phyloP scores from a whole-genome alignment of 805 yeast species.

The Candida sithepensis region DNA sequence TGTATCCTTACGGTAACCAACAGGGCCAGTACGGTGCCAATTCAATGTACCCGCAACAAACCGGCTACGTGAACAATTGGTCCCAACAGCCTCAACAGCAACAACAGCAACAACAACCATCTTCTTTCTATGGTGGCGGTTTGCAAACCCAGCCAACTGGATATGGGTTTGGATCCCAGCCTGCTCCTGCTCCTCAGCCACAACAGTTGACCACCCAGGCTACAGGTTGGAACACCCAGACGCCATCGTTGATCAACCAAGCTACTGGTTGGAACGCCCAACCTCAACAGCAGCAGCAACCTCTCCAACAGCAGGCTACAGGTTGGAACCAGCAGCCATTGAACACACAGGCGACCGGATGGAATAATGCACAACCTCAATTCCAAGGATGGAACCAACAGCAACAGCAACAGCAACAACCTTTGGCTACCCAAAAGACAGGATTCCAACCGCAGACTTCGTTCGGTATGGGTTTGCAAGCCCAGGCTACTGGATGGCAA shows the following conservation, averaged over 20 bases:
- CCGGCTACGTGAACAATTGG: constrained; percentile 19
- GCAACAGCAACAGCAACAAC: constrained; percentile 16
- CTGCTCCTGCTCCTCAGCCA: constrained; percentile 11
- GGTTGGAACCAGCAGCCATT: constrained; percentile 22
- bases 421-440: constrained; percentile 37
- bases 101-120: constrained; percentile 31
- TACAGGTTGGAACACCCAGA: constrained; percentile 13
- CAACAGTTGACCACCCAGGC: constrained; percentile 8
- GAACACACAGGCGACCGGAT: constrained; percentile 27
- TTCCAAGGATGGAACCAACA: neutral
- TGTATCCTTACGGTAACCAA: constrained; percentile 26
- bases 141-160: constrained; percentile 38
- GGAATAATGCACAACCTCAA: constrained; percentile 16
- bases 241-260: constrained; percentile 9
- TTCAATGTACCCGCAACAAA: constrained; percentile 21
- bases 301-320: constrained; percentile 16
- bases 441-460: constrained; percentile 38
- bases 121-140: constrained; percentile 17
- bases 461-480: constrained; percentile 32
- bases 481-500: constrained; percentile 42
- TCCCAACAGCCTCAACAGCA: constrained; percentile 27
- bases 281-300: constrained; percentile 12
- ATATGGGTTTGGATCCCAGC: constrained; percentile 29
- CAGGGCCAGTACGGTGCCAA: constrained; percentile 22
- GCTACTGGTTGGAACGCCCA: constrained; percentile 15